Percentiles rank a stretch among this genome's conserved stretches.
Conservation (phyloP, 2,329 filamentous ascomycete genomes). For the Gnomoniopsis sp. region DNA sequence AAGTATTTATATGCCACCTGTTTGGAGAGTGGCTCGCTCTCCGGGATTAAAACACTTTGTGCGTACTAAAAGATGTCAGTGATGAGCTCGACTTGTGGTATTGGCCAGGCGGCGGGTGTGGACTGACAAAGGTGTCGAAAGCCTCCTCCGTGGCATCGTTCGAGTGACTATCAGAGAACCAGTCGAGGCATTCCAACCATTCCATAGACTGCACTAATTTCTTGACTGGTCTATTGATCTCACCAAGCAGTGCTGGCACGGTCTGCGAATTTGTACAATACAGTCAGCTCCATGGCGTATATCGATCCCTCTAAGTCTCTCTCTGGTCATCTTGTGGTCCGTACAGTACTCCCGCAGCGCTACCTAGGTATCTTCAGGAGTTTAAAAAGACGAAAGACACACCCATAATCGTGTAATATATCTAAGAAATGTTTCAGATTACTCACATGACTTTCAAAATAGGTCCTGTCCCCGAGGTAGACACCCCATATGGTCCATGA, state of each 20-base stretch:
- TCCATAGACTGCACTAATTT: slow-evolving; percentile 7
- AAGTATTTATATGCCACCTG: not conserved
- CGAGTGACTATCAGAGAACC: slow-evolving; percentile 7
- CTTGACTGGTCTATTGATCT: slow-evolving; percentile 6
- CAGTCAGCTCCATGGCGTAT: not conserved
- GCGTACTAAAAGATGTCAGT: not conserved
- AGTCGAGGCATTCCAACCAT: slow-evolving; percentile 4
- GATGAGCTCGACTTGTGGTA: not conserved
- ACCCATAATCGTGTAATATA: too few species aligned
- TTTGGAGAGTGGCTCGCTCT: not conserved
- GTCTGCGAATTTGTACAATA: not conserved
- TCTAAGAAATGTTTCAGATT: not conserved
- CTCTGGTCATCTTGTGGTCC: not conserved
- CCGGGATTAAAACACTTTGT: slow-evolving; percentile 7
- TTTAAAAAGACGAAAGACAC: too few species aligned
- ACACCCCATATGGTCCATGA: slow-evolving; percentile 10
- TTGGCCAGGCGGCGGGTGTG: not conserved
- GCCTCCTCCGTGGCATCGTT: slow-evolving; percentile 8
- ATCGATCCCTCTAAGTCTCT: not conserved
- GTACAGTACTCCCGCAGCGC: too few species aligned
- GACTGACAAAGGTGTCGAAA: slow-evolving; percentile 3
- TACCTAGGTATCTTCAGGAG: too few species aligned
- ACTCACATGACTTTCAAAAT: slow-evolving; percentile 1
- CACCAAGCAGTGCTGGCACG: not conserved
- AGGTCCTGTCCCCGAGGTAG: not conserved